These are phyloP conservation scores for Colletotrichum sp. DNA, from an alignment of 2,329 filamentous ascomycete genomes.

Conservation along the genomic window DNA sequence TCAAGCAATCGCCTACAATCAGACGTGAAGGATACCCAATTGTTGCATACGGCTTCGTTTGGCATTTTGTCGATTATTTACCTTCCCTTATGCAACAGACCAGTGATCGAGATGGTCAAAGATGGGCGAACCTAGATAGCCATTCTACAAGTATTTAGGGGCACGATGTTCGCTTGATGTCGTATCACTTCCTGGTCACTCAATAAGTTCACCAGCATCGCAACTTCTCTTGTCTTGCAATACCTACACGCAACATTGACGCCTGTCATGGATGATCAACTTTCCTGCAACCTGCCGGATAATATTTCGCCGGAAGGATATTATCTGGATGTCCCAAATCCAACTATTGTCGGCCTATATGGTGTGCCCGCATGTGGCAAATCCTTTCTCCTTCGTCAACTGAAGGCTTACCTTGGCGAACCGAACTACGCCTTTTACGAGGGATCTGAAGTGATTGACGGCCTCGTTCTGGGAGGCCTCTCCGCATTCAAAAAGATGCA, in stretches of 20 bases:
- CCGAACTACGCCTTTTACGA: background rate
- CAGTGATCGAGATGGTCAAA: background rate
- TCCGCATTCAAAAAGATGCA: background rate
- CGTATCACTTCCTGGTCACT: background rate
- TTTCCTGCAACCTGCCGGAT: background rate
- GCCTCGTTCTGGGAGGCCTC: background rate
- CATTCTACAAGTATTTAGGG: background rate
- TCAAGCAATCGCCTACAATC: background rate
- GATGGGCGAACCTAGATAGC: fast-evolving
- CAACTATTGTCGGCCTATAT: background rate
- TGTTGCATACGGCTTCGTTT: background rate
- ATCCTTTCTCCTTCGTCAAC: background rate
- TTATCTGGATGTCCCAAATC: background rate
- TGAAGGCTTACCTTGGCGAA: background rate
- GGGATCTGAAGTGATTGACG: background rate
- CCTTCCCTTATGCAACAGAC: background rate
- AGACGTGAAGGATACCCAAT: background rate
- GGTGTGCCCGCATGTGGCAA: background rate
- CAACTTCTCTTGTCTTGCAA: background rate
- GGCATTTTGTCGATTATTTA: background rate
- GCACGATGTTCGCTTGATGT: background rate
- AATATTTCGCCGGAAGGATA: background rate
- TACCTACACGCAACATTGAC: background rate
- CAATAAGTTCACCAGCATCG: background rate
- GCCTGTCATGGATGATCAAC: background rate